These are phyloP conservation scores for Dryadomyces quercus-mongolicae DNA, from an alignment of 2,329 filamentous ascomycete genomes.

Conservation along the genomic window DNA sequence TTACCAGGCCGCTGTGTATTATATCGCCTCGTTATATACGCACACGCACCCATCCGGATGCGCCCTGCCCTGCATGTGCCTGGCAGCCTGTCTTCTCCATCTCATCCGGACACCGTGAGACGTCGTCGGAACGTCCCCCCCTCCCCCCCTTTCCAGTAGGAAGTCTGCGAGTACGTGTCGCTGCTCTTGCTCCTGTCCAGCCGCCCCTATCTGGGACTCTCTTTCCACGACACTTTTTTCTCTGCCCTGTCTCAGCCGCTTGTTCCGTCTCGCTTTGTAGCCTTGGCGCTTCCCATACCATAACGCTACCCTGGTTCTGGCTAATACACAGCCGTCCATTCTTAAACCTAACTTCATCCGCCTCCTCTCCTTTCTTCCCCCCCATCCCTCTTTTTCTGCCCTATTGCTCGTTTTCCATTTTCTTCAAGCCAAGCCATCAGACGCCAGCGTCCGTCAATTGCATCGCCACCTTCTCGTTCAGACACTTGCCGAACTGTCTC, in stretches of 20 bases:
- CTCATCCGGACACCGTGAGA: too few species aligned
- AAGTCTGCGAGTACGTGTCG: neutral
- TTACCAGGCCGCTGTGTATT: neutral
- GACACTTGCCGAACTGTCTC: too few species aligned
- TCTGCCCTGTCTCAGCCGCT: slow-evolving; percentile 3
- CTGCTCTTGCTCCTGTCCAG: neutral
- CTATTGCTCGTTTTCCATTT: too few species aligned
- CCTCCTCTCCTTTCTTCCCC: neutral
- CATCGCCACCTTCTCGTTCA: too few species aligned
- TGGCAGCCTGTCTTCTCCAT: neutral
- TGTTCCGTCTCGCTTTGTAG: slow-evolving; percentile 4
- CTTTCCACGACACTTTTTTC: neutral
- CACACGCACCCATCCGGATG: neutral
- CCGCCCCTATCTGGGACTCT: neutral
- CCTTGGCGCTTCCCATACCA: neutral
- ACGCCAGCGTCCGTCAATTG: too few species aligned
- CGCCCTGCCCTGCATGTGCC: neutral
- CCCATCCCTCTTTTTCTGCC: neutral
- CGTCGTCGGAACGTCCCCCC: neutral
- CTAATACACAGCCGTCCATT: slow-evolving; percentile 2
- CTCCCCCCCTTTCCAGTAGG: too few species aligned
- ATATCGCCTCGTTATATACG: neutral
- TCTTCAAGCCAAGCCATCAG: too few species aligned
- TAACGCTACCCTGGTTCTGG: slow-evolving; percentile 1
- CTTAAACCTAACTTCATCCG: slow-evolving; percentile 9